Evolutionary conservation across 2,329 filamentous ascomycete genomes (phyloP), one percentile per base, ranked within the genome.

Genomic region (Sclerotiophoma versabilis): DNA sequence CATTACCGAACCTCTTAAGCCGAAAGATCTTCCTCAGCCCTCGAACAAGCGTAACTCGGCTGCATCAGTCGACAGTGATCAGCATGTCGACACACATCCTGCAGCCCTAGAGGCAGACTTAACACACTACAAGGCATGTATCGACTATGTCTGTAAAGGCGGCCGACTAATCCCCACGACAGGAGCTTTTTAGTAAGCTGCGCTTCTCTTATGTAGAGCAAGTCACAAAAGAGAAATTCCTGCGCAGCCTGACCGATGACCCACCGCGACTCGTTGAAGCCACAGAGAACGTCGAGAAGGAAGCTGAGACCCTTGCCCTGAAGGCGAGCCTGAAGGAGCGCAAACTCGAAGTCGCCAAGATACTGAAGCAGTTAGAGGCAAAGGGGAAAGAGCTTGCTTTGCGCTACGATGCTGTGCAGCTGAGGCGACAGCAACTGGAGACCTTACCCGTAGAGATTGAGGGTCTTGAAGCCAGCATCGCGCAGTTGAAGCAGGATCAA

Each of bases 151-250:
- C 30, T 6, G 2, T 19, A 15, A 43, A 37, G 22, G 15, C 33
- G 7, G 4, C 4, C 20, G n/a, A 20, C 52, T 65, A 25, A 68
- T 33, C 9, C 17, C 2, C 15, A 27, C n/a, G 6, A n/a, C 61
- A 87, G 78, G 93, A 97, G 76, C 85, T 98, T 17, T 99, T 98
- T 76, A 89, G 92, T 34, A 98, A 99, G 78, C 83, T 98, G 32
- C 91, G 93, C 65, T 98, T 98, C 80, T 96, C 91, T 61, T 98
- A 98, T 77, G 90, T 97, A 65, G 95, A 99, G 77, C 95, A 98
- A 80, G 92, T 98, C 59, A 98, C 93, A 37, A 99, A 98, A 77
- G 95, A 99, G 75, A 96, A 96, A 70, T 98, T 97, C 75, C 88
- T 99, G 49, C 91, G 92, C 63, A 88, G 91, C 60, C 96, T 98